These are phyloP conservation scores for Atkinsonella texensis DNA, from an alignment of 2,329 filamentous ascomycete genomes.

Conservation along the genomic window DNA sequence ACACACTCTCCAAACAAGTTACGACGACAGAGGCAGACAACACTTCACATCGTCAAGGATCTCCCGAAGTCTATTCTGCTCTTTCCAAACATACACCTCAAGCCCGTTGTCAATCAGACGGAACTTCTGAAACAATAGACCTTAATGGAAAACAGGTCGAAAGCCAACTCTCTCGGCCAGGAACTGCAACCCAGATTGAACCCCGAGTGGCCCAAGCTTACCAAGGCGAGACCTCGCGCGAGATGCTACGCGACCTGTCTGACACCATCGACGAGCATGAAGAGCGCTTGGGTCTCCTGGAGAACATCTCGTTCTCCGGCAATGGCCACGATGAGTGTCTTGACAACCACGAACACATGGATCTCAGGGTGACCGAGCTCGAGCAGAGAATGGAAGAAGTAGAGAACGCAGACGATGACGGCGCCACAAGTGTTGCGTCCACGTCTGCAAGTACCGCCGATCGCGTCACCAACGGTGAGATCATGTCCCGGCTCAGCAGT, in stretches of 20 bases:
- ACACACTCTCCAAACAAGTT: conserved; percentile 28
- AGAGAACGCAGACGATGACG: conserved; percentile 43
- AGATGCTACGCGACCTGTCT: conserved; percentile 32
- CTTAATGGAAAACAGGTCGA: conserved; percentile 6
- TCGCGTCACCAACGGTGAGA: conserved; percentile 29
- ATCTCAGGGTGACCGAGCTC: conserved; percentile 56
- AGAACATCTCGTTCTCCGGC: conserved; percentile 57
- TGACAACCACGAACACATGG: conserved; percentile 54
- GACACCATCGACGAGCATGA: conserved; percentile 48
- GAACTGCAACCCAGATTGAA: conserved; percentile 17
- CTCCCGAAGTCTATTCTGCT: no score
- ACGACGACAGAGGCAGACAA: no score
- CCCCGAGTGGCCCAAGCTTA: conserved; percentile 12
- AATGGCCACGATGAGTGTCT: conserved; percentile 56
- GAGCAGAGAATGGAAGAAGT: conserved; percentile 52
- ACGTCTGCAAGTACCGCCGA: conserved; percentile 30
- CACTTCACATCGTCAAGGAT: no score
- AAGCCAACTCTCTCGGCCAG: conserved; percentile 7
- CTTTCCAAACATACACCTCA: no score
- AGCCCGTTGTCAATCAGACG: conserved; percentile 7
- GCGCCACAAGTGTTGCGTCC: conserved; percentile 34
- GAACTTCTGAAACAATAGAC: conserved; percentile 15
- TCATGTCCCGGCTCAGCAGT: conserved; percentile 37
- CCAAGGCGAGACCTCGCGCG: conserved; percentile 15
- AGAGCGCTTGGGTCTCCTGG: conserved; percentile 53